Evolutionary conservation across 139 green algal species (phyloP).

Genomic region (Tetradesmus obliquus): DNA sequence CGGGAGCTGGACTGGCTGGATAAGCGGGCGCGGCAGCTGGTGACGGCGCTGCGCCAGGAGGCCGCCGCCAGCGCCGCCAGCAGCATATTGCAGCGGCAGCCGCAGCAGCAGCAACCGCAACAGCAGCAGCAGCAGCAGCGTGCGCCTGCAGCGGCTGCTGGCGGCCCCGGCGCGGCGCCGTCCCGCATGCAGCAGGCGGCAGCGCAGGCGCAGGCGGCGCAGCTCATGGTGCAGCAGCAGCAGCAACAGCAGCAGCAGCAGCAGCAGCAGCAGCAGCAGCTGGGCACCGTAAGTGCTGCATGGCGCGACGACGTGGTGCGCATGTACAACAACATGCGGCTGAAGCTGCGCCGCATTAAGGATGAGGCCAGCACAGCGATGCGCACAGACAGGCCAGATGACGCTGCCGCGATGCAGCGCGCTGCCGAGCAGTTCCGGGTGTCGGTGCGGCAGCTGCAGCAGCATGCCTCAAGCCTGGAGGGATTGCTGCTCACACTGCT

Average conservation of each 20-base stretch:
- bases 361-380: background rate
- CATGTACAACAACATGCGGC: background rate
- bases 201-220: background rate
- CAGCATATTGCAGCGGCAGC: background rate
- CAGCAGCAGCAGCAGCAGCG: background rate
- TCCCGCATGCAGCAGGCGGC: background rate
- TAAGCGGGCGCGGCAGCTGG: background rate
- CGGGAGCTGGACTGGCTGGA: conserved; percentile 5
- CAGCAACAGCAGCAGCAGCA: background rate
- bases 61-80: background rate
- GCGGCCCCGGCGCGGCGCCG: too few relatives aligned
- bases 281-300: background rate
- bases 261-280: background rate
- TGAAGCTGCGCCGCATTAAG: background rate
- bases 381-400: background rate
- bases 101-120: background rate
- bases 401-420: background rate
- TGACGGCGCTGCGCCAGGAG: background rate
- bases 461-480: conserved; percentile 5
- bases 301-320: background rate
- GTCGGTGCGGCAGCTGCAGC: conserved; percentile 22
- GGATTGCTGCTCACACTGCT: background rate
- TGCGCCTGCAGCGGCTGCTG: background rate
- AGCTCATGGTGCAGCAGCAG: background rate
- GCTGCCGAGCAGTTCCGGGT: conserved; percentile 42